These are phyloP conservation scores for Helicocarpus griseus DNA, from an alignment of 2,329 filamentous ascomycete genomes.

Conservation along the genomic window DNA sequence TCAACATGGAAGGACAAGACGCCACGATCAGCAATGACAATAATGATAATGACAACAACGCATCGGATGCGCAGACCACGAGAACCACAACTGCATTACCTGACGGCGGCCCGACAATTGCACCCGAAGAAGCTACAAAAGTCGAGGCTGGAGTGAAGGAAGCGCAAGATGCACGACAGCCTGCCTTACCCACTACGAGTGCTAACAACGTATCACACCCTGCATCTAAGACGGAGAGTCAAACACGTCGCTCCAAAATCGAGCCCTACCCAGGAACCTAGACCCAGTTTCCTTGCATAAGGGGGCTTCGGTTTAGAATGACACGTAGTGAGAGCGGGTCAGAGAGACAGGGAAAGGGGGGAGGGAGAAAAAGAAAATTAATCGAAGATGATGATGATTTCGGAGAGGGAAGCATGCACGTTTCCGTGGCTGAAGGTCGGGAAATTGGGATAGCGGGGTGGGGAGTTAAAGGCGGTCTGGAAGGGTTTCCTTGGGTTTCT, in stretches of 20 bases:
- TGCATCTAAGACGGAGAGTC: neutral
- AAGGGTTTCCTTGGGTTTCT: too few relatives aligned
- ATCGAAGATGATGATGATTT: too few relatives aligned
- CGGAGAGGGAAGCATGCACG: too few relatives aligned
- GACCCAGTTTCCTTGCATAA: neutral
- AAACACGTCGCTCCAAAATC: constrained; percentile 1
- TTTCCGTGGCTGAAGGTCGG: too few relatives aligned
- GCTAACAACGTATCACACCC: neutral
- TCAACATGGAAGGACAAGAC: constrained; percentile 29
- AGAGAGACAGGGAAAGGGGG: too few relatives aligned
- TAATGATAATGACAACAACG: constrained; percentile 9
- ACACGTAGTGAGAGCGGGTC: too few relatives aligned
- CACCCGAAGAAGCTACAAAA: constrained; percentile 15
- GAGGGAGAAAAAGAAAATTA: too few relatives aligned
- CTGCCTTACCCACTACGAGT: neutral
- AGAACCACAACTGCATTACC: too few relatives aligned
- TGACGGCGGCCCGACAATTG: constrained; percentile 30
- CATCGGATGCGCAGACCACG: constrained; percentile 30
- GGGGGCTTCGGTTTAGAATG: neutral
- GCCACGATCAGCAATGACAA: constrained; percentile 15
- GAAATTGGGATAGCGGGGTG: too few relatives aligned
- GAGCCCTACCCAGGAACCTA: neutral
- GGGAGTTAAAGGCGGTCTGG: too few relatives aligned
- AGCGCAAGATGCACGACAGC: constrained; percentile 25
- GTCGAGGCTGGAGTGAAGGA: constrained; percentile 32